Base-by-base conservation (phyloP, 345 rosid species). In the Eucalyptus pumila region DNA sequence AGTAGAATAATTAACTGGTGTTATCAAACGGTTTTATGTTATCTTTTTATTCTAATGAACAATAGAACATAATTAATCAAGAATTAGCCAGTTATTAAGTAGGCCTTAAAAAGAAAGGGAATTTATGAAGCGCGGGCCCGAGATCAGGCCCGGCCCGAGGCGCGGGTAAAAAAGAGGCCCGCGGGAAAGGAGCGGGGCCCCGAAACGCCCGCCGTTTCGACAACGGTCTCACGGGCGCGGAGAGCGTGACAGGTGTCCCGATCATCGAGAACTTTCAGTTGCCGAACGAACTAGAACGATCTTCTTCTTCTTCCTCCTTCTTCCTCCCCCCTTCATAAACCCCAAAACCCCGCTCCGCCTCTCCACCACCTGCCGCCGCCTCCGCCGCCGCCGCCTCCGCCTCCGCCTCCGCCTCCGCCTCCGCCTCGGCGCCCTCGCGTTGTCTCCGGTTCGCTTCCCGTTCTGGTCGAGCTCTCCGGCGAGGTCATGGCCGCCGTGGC, bases 401-500 rank as follows among this genome's bases (percentile, higher is more conserved):
- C 62, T 5, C 65, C 62, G 3, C 65, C 67, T 2, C 15, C 32
- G 5, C 40, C 17, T 3, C 21, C 76, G 19, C 3, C 40, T 3
- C 23, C 80, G 13, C 24, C 44, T 69, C 44, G 26, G 80, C 44
- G 11, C 42, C 21, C 42, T 34, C 80, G 32, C 7, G 8, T 5
- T 3, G 80, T 19, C 80, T 16, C 37, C 13, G 12, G 80, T 8
- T 17, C 9, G 44, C 26, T 69, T 72, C 12, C 12, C 26, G 13
- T 0, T 72, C 81, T 21, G 81, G 81, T 72, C 19, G 23, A 37
- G 44, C 81, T 10, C 45, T 69, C 80, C 80, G 44, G 24, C 15
- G 16, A 40, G 32, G 26, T 69, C 90, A 89, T 89, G 90, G 90
- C 90, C 80, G 15, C 90, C 52, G 88, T 54, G 54, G 88, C 88